phyloP scores from a whole-genome alignment of 2,329 filamentous ascomycete species.

The Fusarium nanum region DNA sequence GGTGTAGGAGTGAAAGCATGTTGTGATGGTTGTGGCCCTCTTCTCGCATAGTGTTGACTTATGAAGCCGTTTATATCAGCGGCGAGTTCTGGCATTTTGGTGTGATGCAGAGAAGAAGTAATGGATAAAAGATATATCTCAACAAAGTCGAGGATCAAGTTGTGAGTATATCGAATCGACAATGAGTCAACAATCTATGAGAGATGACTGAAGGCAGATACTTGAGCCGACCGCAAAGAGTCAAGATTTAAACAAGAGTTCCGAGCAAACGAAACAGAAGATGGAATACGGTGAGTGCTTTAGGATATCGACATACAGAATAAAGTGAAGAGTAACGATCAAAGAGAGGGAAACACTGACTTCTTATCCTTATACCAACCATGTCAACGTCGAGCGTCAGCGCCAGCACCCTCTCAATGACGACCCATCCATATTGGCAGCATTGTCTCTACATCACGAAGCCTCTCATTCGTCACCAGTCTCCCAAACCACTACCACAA shows the following conservation, averaged over 20 bases:
- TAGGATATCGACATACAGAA: background rate
- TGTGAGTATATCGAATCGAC: background rate
- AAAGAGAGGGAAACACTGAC: constrained; percentile 12
- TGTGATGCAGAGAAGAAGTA: background rate
- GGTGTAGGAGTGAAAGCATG: constrained; percentile 3
- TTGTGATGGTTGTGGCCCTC: constrained; percentile 2
- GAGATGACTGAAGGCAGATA: background rate
- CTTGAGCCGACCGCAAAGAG: background rate
- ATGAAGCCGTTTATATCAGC: constrained; percentile 33
- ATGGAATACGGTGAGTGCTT: background rate
- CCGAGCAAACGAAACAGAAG: background rate
- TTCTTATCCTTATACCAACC: constrained; percentile 24
- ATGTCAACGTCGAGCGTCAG: constrained; percentile 21
- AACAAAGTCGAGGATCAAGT: background rate
- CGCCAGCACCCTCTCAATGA: constrained; percentile 13
- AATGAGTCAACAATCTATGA: background rate
- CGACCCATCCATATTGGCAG: constrained; percentile 6
- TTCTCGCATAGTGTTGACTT: constrained; percentile 24
- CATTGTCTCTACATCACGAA: constrained; percentile 5
- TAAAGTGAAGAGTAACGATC: background rate
- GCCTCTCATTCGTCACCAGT: constrained; percentile 7
- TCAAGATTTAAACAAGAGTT: background rate
- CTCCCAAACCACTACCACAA: constrained; percentile 12
- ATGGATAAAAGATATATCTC: background rate
- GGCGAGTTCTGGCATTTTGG: constrained; percentile 23